These are phyloP conservation scores for Dunaliella primolecta DNA, from an alignment of 139 green algal genomes.

Conservation along the genomic window DNA sequence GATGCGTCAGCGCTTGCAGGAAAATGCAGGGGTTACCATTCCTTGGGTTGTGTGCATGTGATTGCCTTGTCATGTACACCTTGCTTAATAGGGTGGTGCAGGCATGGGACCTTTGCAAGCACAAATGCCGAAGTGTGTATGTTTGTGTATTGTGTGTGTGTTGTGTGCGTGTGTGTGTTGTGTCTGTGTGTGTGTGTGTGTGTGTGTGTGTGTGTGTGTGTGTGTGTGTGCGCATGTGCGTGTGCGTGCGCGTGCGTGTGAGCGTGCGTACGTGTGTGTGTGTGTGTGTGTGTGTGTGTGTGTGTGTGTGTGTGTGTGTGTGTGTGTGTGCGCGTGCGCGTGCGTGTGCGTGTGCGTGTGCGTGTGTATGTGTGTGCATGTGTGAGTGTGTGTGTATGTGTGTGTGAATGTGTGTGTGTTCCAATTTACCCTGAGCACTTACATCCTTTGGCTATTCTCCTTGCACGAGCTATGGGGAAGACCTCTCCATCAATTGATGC, in stretches of 20 bases:
- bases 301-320: too few relatives aligned
- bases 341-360: not conserved
- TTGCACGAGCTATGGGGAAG: not conserved
- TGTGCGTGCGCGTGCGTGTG: too few relatives aligned
- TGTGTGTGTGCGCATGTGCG: conserved; percentile 1
- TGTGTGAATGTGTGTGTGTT: not conserved
- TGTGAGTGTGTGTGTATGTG: conserved; percentile 9
- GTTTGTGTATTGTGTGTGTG: too few relatives aligned
- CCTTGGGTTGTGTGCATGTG: too few relatives aligned
- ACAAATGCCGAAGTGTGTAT: too few relatives aligned
- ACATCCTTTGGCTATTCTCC: not conserved
- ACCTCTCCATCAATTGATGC: not conserved
- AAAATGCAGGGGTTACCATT: not conserved
- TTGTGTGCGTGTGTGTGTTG: not conserved
- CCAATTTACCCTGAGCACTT: not conserved
- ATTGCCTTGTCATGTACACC: too few relatives aligned
- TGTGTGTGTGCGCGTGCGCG: too few relatives aligned
- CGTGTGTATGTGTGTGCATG: not conserved
- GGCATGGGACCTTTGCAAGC: too few relatives aligned
- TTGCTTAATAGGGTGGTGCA: too few relatives aligned
- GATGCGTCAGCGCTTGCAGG: too few relatives aligned
- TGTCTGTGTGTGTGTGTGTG: not conserved
- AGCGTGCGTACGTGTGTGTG: conserved; percentile 2
- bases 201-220: not conserved
- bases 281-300: not conserved